A percentile compares a stretch with the other conserved stretches of the same genome.
phyloP scores from a whole-genome alignment of 2,329 filamentous ascomycete genomes.

The Cladorrhinum sp. region DNA sequence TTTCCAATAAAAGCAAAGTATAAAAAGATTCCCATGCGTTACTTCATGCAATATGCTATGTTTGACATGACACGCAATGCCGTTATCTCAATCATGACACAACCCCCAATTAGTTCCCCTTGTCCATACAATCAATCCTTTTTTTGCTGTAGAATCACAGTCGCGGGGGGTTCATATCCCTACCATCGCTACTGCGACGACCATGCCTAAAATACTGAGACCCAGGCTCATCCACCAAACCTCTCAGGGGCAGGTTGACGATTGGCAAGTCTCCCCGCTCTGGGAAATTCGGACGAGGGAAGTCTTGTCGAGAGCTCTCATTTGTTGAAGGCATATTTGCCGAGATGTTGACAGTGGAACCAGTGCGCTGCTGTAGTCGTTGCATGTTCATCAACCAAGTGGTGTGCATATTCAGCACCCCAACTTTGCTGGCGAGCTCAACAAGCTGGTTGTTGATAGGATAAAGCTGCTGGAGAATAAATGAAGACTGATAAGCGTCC shows the following conservation, averaged over 20 bases:
- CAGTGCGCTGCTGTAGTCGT: conserved; percentile 23
- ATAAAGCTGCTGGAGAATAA: conserved; percentile 60
- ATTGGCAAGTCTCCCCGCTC: neutral
- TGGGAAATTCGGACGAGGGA: neutral
- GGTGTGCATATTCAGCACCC: conserved; percentile 58
- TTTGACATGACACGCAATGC: neutral
- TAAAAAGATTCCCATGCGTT: neutral
- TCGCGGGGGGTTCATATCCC: conserved; percentile 23
- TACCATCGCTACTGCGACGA: conserved; percentile 19
- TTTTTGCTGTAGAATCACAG: conserved; percentile 10
- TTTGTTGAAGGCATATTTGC: conserved; percentile 9
- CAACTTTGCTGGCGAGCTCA: conserved; percentile 56
- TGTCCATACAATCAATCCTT: neutral
- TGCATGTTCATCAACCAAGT: conserved; percentile 54
- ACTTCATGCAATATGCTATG: neutral
- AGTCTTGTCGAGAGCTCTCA: neutral
- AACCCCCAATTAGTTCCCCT: neutral
- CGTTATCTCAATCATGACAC: neutral
- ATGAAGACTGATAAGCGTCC: conserved; percentile 58
- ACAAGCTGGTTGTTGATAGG: conserved; percentile 62
- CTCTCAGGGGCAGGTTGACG: neutral
- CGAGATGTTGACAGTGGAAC: conserved; percentile 1
- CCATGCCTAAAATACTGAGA: neutral
- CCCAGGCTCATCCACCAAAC: neutral
- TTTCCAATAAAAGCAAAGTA: neutral